Percentiles rank a stretch among this genome's conserved stretches.
phyloP scores from a whole-genome alignment of 2,329 filamentous ascomycete species.

The Sporothrix humicola region DNA sequence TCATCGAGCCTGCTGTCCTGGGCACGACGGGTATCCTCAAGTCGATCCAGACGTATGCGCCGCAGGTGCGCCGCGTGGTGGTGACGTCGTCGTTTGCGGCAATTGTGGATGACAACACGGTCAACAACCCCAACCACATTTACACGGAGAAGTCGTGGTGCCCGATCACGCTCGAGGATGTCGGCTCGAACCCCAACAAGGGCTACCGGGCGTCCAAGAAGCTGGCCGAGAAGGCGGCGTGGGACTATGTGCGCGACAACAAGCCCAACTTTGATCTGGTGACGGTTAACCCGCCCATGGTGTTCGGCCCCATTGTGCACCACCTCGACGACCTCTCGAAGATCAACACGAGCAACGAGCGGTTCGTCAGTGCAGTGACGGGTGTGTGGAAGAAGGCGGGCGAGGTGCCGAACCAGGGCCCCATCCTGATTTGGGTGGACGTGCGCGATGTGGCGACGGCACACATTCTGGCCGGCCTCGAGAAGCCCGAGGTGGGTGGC shows the following conservation, averaged over 20 bases:
- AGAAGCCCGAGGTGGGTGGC: conserved; percentile 55
- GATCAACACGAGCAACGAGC: conserved; percentile 47
- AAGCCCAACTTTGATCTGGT: conserved; percentile 57
- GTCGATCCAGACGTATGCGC: conserved; percentile 65
- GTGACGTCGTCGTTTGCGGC: conserved; percentile 63
- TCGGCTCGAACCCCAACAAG: conserved; percentile 45
- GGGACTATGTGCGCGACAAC: conserved; percentile 55
- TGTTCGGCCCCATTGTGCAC: conserved; percentile 60
- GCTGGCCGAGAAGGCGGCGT: conserved; percentile 58
- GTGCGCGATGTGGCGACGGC: conserved; percentile 61
- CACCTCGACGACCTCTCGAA: conserved; percentile 52
- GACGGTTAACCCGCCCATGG: conserved; percentile 61
- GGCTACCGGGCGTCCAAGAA: conserved; percentile 61
- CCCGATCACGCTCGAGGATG: conserved; percentile 52
- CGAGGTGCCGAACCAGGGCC: conserved; percentile 50
- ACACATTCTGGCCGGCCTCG: conserved; percentile 58
- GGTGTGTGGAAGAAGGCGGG: conserved; percentile 54
- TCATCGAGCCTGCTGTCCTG: conserved; percentile 63
- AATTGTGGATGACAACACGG: conserved; percentile 50
- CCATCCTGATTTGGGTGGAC: conserved; percentile 58
- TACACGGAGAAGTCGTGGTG: conserved; percentile 58
- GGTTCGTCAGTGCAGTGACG: conserved; percentile 51
- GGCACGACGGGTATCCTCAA: conserved; percentile 73
- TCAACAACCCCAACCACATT: conserved; percentile 47
- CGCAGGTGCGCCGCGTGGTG: conserved; percentile 72